Conservation (phyloP, 2,329 filamentous ascomycete species). For the Colletotrichum cuscutae region DNA sequence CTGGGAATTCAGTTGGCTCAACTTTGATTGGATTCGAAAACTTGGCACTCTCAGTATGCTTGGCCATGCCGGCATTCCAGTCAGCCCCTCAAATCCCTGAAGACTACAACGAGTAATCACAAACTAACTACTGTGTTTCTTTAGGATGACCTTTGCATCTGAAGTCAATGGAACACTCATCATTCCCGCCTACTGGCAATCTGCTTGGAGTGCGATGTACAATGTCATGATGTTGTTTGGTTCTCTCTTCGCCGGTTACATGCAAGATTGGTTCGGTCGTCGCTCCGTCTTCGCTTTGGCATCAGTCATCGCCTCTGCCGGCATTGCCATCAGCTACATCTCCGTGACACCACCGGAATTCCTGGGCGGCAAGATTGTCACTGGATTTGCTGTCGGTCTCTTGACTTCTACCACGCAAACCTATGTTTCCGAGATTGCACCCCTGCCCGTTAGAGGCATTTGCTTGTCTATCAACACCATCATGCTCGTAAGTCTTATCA, state of each 20-base stretch:
- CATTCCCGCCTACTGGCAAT: constrained; percentile 40
- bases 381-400: constrained; percentile 35
- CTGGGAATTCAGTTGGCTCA: constrained; percentile 23
- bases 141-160: constrained; percentile 34
- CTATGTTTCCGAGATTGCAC: constrained; percentile 49
- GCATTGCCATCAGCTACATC: constrained; percentile 36
- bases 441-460: constrained; percentile 48
- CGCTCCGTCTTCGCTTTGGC: constrained; percentile 31
- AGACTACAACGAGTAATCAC: background rate
- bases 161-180: constrained; percentile 36
- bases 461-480: constrained; percentile 52
- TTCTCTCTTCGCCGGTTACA: constrained; percentile 33
- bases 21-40: constrained; percentile 37
- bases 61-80: constrained; percentile 38
- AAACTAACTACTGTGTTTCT: background rate
- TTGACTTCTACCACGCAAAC: constrained; percentile 36
- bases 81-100: background rate
- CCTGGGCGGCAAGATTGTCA: constrained; percentile 38
- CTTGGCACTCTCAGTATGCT: constrained; percentile 34
- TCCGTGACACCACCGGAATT: constrained; percentile 32
- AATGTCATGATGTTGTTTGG: constrained; percentile 38
- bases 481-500: constrained; percentile 45
- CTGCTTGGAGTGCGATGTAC: constrained; percentile 38
- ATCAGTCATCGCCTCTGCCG: constrained; percentile 25
- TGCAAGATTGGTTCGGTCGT: constrained; percentile 37